phyloP scores from a whole-genome alignment of 225 moss, liverwort and hornwort species.

The Physcomitrium patens region DNA sequence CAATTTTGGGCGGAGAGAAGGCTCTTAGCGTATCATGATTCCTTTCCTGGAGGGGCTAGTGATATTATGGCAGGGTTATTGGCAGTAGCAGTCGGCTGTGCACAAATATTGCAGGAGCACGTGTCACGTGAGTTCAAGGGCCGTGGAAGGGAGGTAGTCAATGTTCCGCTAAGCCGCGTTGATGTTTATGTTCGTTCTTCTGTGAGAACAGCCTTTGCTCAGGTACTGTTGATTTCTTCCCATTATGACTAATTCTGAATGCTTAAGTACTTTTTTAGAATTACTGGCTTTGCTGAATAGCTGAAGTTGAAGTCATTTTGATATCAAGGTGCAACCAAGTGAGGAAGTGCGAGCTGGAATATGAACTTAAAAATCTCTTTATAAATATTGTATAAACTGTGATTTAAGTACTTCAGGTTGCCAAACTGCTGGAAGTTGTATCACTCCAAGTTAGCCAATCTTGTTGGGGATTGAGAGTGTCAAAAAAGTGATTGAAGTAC shows the following conservation, averaged over 20 bases:
- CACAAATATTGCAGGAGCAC: slow-evolving; percentile 68
- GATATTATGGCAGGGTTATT: slow-evolving; percentile 79
- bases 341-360: too few relatives aligned
- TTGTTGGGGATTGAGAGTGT: not conserved
- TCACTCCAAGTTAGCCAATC: not conserved
- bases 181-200: slow-evolving; percentile 91
- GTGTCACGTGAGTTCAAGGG: slow-evolving; percentile 54
- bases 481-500: not conserved
- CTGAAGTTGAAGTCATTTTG: too few relatives aligned
- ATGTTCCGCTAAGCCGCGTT: slow-evolving; percentile 70
- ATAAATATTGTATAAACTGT: too few relatives aligned
- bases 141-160: slow-evolving; percentile 54
- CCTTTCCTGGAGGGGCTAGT: slow-evolving; percentile 75
- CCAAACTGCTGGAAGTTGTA: too few relatives aligned
- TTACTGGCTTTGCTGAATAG: too few relatives aligned
- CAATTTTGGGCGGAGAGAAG: slow-evolving; percentile 86
- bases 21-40: slow-evolving; percentile 87
- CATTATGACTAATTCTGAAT: not conserved
- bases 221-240: slow-evolving; percentile 49
- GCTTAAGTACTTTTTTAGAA: not conserved
- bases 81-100: slow-evolving; percentile 65
- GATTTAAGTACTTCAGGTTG: too few relatives aligned
- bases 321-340: not conserved
- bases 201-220: slow-evolving; percentile 71
- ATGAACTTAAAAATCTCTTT: too few relatives aligned